Evolutionary conservation across 192 early-diverging fungal species (phyloP).

Genomic region (Coemansia sp.): DNA sequence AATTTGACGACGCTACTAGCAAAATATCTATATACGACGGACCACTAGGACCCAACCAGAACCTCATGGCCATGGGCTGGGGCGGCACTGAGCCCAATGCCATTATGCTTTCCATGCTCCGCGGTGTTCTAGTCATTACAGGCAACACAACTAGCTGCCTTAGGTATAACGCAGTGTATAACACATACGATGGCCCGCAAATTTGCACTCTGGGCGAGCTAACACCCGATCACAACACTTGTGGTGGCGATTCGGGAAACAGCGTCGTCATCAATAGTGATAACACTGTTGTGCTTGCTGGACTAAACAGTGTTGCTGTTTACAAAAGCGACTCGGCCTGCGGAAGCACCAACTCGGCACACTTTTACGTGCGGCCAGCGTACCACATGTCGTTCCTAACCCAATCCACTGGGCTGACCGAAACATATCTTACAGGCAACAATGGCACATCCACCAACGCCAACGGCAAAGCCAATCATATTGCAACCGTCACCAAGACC

Average conservation of each 20-base stretch:
- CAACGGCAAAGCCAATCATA: conserved; percentile 2
- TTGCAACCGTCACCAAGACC: background rate
- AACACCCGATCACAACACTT: conserved; percentile 27
- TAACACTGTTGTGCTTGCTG: conserved; percentile 20
- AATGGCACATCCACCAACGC: background rate
- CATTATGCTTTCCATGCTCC: conserved; percentile 17
- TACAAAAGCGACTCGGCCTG: conserved; percentile 3
- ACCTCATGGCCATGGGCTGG: conserved; percentile 49
- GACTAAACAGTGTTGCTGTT: conserved; percentile 30
- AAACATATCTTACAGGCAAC: background rate
- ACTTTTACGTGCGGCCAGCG: conserved; percentile 35
- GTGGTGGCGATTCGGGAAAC: conserved; percentile 36
- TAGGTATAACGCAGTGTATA: conserved; percentile 4
- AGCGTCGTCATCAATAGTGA: conserved; percentile 26
- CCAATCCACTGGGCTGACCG: conserved; percentile 23
- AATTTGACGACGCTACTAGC: conserved; percentile 5
- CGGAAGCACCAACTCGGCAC: conserved; percentile 21
- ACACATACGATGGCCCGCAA: conserved; percentile 26
- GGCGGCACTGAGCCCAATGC: conserved; percentile 30
- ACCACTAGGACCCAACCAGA: conserved; percentile 12
- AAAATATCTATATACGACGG: conserved; percentile 27
- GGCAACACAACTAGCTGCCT: conserved; percentile 19
- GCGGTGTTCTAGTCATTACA: conserved; percentile 23
- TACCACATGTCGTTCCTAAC: conserved; percentile 49
- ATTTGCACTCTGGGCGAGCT: conserved; percentile 34